phyloP scores from a whole-genome alignment of 2,329 filamentous ascomycete species.

The Fusarium pseudonygamai region DNA sequence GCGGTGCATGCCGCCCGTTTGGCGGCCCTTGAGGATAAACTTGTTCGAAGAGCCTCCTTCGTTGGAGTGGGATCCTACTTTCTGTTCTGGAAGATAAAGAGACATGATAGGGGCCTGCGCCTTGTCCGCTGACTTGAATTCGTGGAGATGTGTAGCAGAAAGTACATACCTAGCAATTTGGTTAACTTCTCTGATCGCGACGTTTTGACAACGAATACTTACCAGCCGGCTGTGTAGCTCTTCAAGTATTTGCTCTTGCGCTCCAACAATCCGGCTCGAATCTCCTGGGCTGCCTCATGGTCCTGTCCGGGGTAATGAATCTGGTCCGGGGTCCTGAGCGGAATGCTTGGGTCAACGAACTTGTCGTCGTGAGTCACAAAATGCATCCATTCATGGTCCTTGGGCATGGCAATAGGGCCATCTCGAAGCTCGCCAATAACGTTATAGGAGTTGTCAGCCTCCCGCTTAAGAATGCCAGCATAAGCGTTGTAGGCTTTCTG shows the following conservation, averaged over 20 bases:
- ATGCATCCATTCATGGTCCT: slow-evolving; percentile 88
- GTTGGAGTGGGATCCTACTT: slow-evolving; percentile 89
- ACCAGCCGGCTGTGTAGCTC: slow-evolving; percentile 96
- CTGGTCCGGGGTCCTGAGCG: slow-evolving; percentile 79
- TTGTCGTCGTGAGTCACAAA: slow-evolving; percentile 85
- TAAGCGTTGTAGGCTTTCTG: slow-evolving; percentile 98
- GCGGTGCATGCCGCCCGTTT: slow-evolving; percentile 92
- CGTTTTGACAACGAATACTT: slow-evolving; percentile 47
- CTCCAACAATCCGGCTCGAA: slow-evolving; percentile 90
- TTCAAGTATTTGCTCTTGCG: slow-evolving; percentile 99
- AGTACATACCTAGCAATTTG: slow-evolving; percentile 80
- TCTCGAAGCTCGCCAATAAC: slow-evolving; percentile 82
- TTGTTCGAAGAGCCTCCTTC: slow-evolving; percentile 90
- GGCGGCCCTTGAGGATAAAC: slow-evolving; percentile 95
- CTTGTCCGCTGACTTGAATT: slow-evolving; percentile 98
- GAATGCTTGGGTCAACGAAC: slow-evolving; percentile 85
- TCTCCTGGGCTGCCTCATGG: slow-evolving; percentile 82
- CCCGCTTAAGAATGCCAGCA: slow-evolving; percentile 88
- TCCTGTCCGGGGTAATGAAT: slow-evolving; percentile 93
- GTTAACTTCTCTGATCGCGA: slow-evolving; percentile 7
- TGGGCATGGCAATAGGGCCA: slow-evolving; percentile 91
- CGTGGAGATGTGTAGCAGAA: slow-evolving; percentile 95
- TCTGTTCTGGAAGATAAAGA: slow-evolving; percentile 92
- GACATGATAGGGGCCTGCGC: slow-evolving; percentile 95
- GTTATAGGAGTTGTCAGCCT: slow-evolving; percentile 82